Base-by-base conservation (phyloP, 2,329 filamentous ascomycete species). In the Huntiella decipiens region DNA sequence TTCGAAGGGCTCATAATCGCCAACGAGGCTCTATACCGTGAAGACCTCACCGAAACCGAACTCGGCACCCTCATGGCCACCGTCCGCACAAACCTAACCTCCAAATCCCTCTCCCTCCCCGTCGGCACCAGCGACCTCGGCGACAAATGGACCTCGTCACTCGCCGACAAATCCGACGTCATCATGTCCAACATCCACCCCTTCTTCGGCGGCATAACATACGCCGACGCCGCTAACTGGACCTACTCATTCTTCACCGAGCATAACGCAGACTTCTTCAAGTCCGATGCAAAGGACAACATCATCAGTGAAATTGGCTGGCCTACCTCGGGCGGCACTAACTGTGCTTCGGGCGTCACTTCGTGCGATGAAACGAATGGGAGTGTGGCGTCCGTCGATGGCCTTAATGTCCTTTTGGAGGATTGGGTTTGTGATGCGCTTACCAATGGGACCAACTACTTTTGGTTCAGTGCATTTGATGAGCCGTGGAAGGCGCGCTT, bases 161-260 rank as follows among this genome's bases (percentile, higher is more conserved):
- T 96, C 13, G 82, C 81, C 0, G 54, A 63, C 3, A 68, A 75
- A 44, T 82, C 84, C 37, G 87, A 96, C 60, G 78, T 83, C 55
- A 77, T 96, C 61, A 95, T 96, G 87, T 81, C 84, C 54, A 96
- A 96, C 58, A 83, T 96, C 46, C 91, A 96, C 58, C 88, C 91
- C 0, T 95, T 96, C 69, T 96, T 96, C 57, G 82, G 79, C 0
- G 88, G 88, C 40, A 75, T 84, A 10, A 65, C 71, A 0, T 79
- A 77, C 2, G 65, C 73, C 2, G 59, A 71, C 1, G 84, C 85
- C 0, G 79, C 86, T 0, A 63, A 58, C 5, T 96, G 88, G 88
- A 93, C 88, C 0, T 83, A 69, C 63, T 62, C 61, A 12, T 96
- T 95, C 63, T 96, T 86, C 81, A 63, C 79, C 38, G 65, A 61